Evolutionary conservation across 2,329 filamentous ascomycete genomes (phyloP).

Genomic region (Ambrosiella xylebori): DNA sequence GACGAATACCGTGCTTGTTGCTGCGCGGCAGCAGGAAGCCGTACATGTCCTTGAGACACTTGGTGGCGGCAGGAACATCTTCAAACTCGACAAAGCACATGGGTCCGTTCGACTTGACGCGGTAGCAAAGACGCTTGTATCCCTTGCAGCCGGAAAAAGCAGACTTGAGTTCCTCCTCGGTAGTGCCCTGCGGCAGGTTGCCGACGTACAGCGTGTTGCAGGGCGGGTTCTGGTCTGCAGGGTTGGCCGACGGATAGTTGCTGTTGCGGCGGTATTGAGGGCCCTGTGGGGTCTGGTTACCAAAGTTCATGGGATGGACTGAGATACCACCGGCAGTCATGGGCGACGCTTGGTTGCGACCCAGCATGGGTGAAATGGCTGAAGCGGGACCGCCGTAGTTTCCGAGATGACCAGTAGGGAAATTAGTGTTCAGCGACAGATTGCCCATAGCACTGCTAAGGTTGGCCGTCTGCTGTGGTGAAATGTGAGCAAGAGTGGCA

Average conservation of each 20-base stretch:
- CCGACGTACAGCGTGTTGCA: constrained; percentile 97
- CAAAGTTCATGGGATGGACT: constrained; percentile 30
- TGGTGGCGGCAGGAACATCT: constrained; percentile 79
- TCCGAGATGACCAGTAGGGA: constrained; percentile 1
- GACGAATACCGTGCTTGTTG: constrained; percentile 79
- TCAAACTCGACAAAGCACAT: constrained; percentile 99
- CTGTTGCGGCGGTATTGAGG: constrained; percentile 10
- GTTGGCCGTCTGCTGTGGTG: not conserved
- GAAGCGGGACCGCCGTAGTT: constrained; percentile 8
- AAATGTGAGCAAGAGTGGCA: constrained; percentile 10
- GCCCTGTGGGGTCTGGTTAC: not conserved
- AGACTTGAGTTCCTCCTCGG: constrained; percentile 86
- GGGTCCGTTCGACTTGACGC: constrained; percentile 84
- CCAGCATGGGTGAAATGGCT: constrained; percentile 18
- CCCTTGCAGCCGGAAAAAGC: constrained; percentile 86
- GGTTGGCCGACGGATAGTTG: constrained; percentile 74
- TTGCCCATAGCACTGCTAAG: constrained; percentile 14
- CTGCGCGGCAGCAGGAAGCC: constrained; percentile 78
- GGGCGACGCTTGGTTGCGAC: constrained; percentile 30
- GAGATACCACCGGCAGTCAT: constrained; percentile 33
- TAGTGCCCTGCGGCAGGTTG: constrained; percentile 84
- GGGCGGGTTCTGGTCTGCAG: constrained; percentile 87
- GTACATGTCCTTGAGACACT: constrained; percentile 77
- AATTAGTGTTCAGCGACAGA: constrained; percentile 18
- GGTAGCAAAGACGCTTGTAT: constrained; percentile 88